phyloP scores from a whole-genome alignment of 306 rosid genomes.

The Corylus avellana region DNA sequence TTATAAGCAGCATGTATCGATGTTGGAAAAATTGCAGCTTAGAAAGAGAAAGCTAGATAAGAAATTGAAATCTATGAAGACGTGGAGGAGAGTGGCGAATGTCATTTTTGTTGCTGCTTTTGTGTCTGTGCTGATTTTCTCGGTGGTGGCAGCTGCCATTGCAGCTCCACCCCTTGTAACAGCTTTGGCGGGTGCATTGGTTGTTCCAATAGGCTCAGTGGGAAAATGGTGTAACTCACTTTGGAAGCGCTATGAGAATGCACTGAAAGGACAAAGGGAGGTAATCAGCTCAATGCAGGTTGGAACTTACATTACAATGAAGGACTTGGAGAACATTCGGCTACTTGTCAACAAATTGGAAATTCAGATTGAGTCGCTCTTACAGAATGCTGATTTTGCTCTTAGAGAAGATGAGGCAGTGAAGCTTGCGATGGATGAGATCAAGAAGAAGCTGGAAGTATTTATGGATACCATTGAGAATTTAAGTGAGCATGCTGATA shows the following conservation, averaged over 20 bases:
- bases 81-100: conserved; percentile 69
- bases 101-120: conserved; percentile 71
- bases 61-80: conserved; percentile 65
- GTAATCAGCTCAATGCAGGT: conserved; percentile 60
- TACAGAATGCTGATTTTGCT: conserved; percentile 63
- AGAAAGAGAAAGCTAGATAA: conserved; percentile 73
- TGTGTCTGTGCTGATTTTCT: conserved; percentile 70
- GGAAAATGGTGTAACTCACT: conserved; percentile 90
- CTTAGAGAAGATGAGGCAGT: conserved; percentile 68
- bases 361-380: conserved; percentile 48
- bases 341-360: conserved; percentile 49
- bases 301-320: conserved; percentile 49
- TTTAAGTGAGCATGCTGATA: conserved; percentile 61
- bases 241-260: conserved; percentile 56
- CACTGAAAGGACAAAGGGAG: conserved; percentile 53
- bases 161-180: conserved; percentile 76
- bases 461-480: conserved; percentile 54
- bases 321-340: conserved; percentile 63
- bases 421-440: conserved; percentile 68
- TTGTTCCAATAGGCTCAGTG: conserved; percentile 77
- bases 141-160: conserved; percentile 88
- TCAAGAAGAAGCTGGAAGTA: conserved; percentile 70
- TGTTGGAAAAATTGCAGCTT: conserved; percentile 52
- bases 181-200: conserved; percentile 72
- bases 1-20: conserved; percentile 48